Conservation (phyloP, 331 rosid species). For the Erythrophleum ivorense region DNA sequence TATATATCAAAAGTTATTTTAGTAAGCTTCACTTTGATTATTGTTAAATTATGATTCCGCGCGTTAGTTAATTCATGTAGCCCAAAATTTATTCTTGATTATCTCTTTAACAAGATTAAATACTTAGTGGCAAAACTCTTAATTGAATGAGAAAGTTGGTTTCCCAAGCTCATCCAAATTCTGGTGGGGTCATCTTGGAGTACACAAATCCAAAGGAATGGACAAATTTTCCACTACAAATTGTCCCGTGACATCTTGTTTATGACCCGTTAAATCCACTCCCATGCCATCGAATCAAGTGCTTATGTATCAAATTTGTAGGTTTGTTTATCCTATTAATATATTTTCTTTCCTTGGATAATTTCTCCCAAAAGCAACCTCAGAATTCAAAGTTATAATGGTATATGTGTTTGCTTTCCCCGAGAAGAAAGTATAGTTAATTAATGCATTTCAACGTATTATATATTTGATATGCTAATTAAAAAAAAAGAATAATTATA, state of each 20-base stretch:
- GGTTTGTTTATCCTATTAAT: background rate
- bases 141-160: conserved; percentile 30
- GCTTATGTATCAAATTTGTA: background rate
- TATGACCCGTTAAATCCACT: conserved; percentile 3
- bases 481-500: too few species aligned
- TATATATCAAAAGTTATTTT: background rate
- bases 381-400: background rate
- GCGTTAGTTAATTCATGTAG: conserved; percentile 8
- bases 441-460: too few species aligned
- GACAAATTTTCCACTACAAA: conserved; percentile 54
- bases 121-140: conserved; percentile 19
- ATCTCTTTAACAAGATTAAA: conserved; percentile 27
- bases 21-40: background rate
- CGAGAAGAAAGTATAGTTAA: background rate
- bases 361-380: background rate
- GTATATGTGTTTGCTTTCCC: background rate
- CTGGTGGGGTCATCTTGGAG: conserved; percentile 48
- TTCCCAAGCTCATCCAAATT: conserved; percentile 40
- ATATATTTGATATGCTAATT: too few species aligned
- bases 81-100: conserved; percentile 38
- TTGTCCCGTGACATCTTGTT: conserved; percentile 43
- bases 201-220: conserved; percentile 38
- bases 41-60: background rate
- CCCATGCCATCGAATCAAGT: conserved; percentile 41
- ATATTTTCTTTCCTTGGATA: background rate